phyloP scores from a whole-genome alignment of 345 rosid genomes.

The Eucalyptus polyanthemos region DNA sequence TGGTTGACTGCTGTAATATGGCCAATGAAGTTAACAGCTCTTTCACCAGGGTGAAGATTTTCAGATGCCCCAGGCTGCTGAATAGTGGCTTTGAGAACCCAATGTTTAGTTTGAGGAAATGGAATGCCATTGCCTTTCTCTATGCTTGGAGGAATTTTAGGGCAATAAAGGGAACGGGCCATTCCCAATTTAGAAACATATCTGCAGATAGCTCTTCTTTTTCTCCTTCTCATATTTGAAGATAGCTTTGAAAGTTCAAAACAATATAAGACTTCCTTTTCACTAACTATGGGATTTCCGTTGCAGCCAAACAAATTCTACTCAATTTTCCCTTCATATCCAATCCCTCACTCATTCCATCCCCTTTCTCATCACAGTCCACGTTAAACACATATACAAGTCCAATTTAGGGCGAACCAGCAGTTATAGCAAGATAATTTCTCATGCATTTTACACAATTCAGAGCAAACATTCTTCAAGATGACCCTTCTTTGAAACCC shows the following conservation, averaged over 20 bases:
- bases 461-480: neutral
- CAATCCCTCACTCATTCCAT: neutral
- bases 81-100: neutral
- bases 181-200: neutral
- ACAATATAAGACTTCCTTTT: neutral
- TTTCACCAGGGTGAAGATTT: neutral
- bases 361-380: neutral
- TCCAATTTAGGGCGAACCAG: neutral
- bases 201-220: neutral
- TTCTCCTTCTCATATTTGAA: neutral
- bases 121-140: neutral
- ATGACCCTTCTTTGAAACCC: neutral
- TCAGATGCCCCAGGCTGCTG: neutral
- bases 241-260: neutral
- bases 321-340: neutral
- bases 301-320: neutral
- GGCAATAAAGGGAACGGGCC: neutral
- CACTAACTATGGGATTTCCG: neutral
- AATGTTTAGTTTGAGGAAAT: neutral
- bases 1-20: neutral
- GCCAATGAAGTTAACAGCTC: neutral
- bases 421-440: neutral
- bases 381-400: neutral
- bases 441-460: neutral
- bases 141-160: neutral